phyloP scores from a whole-genome alignment of 805 yeast species.

The Jamesozyma gamospora region DNA sequence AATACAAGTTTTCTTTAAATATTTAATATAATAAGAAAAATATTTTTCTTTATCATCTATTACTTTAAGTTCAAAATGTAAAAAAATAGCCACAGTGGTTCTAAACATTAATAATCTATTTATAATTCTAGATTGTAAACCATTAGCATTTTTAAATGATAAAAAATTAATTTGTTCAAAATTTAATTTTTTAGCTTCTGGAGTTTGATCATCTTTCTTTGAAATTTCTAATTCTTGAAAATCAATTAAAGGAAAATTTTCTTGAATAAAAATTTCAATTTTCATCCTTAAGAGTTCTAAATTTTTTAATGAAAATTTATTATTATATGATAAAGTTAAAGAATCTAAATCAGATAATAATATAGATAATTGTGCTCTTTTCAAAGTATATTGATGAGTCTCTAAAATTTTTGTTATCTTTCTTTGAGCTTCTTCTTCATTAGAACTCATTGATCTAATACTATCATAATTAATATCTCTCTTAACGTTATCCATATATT shows the following conservation, averaged over 20 bases:
- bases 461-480: conserved; percentile 10
- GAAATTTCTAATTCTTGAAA: conserved; percentile 2
- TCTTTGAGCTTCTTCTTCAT: not conserved
- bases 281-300: conserved; percentile 16
- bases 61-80: conserved; percentile 20
- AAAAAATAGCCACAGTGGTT: conserved; percentile 20
- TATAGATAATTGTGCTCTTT: conserved; percentile 18
- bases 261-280: conserved; percentile 16
- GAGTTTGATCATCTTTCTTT: not conserved
- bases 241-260: conserved; percentile 10
- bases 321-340: conserved; percentile 19
- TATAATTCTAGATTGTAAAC: conserved; percentile 21
- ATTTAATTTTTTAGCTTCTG: not conserved
- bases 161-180: conserved; percentile 2
- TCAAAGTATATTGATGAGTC: conserved; percentile 18
- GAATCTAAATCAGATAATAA: conserved; percentile 21
- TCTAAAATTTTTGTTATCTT: conserved; percentile 8
- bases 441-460: not conserved
- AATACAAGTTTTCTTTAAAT: conserved; percentile 13
- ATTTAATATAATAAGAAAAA: conserved; percentile 17
- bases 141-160: conserved; percentile 11
- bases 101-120: conserved; percentile 20
- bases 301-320: conserved; percentile 12
- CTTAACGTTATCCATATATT: conserved; percentile 16
- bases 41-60: conserved; percentile 7